These are phyloP conservation scores for Clarireedia homoeocarpa DNA, from an alignment of 2,329 filamentous ascomycete genomes.

Conservation along the genomic window DNA sequence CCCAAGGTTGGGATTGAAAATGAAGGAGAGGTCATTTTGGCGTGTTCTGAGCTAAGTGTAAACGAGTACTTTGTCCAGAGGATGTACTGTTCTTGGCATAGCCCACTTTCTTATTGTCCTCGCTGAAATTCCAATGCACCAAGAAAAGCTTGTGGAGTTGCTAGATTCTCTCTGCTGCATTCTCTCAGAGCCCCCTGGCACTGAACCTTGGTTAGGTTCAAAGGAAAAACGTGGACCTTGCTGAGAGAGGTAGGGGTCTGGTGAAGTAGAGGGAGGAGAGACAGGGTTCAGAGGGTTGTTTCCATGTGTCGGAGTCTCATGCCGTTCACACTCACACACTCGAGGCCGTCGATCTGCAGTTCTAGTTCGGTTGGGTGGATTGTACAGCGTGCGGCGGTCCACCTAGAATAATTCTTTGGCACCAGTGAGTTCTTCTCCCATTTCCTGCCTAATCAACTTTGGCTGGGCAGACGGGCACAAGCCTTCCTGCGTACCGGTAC, in stretches of 20 bases:
- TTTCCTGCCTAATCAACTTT: not conserved
- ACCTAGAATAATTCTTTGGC: not conserved
- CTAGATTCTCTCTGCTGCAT: too few species aligned
- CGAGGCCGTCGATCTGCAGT: not conserved
- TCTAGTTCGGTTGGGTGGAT: not conserved
- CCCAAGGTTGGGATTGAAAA: not conserved
- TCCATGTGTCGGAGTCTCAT: constrained; percentile 1
- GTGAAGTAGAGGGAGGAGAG: not conserved
- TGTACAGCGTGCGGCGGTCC: not conserved
- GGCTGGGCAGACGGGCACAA: not conserved
- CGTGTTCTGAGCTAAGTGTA: not conserved
- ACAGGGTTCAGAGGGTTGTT: constrained; percentile 3
- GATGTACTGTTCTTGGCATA: too few species aligned
- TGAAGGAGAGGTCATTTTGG: not conserved
- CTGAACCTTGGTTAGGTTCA: not conserved
- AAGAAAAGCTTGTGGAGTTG: too few species aligned
- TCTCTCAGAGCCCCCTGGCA: too few species aligned
- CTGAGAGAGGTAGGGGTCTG: not conserved
- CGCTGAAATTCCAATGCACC: too few species aligned
- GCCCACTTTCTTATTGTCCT: too few species aligned
- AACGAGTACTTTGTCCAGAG: too few species aligned
- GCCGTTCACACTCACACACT: not conserved
- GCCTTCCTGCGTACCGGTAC: not conserved
- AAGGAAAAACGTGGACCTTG: constrained; percentile 8
- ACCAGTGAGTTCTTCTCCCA: not conserved